Conservation (phyloP, 805 yeast species). For the Lipomyces spencermartinsiae region DNA sequence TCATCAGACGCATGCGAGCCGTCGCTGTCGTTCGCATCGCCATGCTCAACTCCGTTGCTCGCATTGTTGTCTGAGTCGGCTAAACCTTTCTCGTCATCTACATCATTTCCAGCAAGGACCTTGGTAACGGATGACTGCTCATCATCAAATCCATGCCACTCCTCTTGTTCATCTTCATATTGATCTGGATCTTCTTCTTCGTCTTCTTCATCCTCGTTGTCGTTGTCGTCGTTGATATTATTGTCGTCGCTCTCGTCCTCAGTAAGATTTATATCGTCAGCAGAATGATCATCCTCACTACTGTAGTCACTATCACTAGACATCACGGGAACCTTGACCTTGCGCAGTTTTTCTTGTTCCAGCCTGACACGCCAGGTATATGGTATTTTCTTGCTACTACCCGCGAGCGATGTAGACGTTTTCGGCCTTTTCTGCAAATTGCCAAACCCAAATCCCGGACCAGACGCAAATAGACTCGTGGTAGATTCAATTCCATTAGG, state of each 20-base stretch:
- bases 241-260: conserved; percentile 39
- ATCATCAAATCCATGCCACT: conserved; percentile 42
- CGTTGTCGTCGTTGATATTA: conserved; percentile 44
- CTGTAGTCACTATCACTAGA: conserved; percentile 56
- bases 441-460: conserved; percentile 58
- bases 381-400: conserved; percentile 52
- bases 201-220: conserved; percentile 42
- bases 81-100: background rate
- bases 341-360: conserved; percentile 55
- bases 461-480: background rate
- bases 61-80: conserved; percentile 9
- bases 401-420: conserved; percentile 8
- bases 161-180: conserved; percentile 47
- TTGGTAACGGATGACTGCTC: conserved; percentile 34
- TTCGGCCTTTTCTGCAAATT: conserved; percentile 35
- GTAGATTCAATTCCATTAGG: background rate
- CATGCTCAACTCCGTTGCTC: conserved; percentile 19
- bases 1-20: conserved; percentile 37
- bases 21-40: conserved; percentile 40
- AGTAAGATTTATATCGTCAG: too few species aligned
- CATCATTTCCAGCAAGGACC: background rate
- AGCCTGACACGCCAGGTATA: conserved; percentile 77
- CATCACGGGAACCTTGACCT: conserved; percentile 59
- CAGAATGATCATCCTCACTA: background rate
- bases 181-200: conserved; percentile 48